Base-by-base conservation (phyloP, 2,329 filamentous ascomycete genomes). In the Xylaria sp. region DNA sequence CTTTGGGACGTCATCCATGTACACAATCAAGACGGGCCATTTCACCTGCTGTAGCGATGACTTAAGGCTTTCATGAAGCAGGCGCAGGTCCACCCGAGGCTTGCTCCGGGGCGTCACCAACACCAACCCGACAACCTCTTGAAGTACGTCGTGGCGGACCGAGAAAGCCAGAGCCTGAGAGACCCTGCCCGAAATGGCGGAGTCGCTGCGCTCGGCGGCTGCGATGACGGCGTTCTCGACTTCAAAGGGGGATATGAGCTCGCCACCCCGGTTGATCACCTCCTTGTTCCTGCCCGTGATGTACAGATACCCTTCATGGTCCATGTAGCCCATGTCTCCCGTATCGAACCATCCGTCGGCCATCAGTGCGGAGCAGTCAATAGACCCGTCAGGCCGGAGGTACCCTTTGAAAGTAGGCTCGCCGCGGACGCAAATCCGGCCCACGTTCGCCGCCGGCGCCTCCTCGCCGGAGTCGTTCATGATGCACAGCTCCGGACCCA, bases 201-300 rank as follows among this genome's bases (percentile, higher is more conserved):
- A 78, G 4, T 69, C 67, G 3, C 68, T 61, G 13, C 74, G 68
- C 42, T 73, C 69, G 4, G 78, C 72, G 9, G 78, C 76, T 1
- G 75, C 69, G 40, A 82, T 70, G 52, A 84, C 77, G 8, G 80
- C 80, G 58, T 83, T 78, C 61, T 84, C 81, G n/a, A 84, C 75
- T 61, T 84, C 81, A 49, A 83, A 82, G 0, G 81, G 81, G 4
- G 79, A 82, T 52, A 84, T 83, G n/a, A 83, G 73, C 63, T 84
- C 81, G 29, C 81, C 80, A 34, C 81, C 81, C 9, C 80, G 76
- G 62, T 83, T 83, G 66, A 83, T 82, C 50, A 83, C 78, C 51
- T 83, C 80, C 60, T 83, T 83, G 63, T 74, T 81, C 24, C 80
- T 74, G 7, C 80, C 80, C 2, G 79, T 83, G 57, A 83, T 78